Evolutionary conservation across 2,329 filamentous ascomycete genomes (phyloP), one percentile per base, ranked within the genome.

Genomic region (Aureobasidium sp.): DNA sequence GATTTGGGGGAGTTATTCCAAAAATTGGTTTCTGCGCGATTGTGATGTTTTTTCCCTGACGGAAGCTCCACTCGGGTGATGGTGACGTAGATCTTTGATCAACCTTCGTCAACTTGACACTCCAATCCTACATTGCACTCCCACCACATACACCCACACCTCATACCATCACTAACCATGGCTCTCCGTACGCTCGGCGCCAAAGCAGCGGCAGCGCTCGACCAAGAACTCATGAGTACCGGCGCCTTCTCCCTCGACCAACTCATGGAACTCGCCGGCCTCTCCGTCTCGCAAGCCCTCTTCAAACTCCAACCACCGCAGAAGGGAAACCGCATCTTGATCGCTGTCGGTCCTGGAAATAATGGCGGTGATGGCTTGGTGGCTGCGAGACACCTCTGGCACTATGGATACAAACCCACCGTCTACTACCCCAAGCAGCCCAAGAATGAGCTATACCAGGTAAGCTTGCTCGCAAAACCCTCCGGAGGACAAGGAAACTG

Each of bases 381-480:
- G 31, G 92, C 93, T 52, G 94, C 94, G 59, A 86, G 94, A 29
- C 94, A 99, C 75, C 82, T 99, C 5, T 85, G 85, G 72, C 89
- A 96, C 71, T 97, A 95, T 72, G 93, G 94, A 64, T 99, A 97
- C 76, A 83, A 84, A 27, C 92, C 93, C 3, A 88, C 85, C 9
- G 81, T 99, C 48, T 97, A 94, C 78, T 97, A 96, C 70, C 94
- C 94, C 0, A 97, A 97, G 75, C 85, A 90, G 61, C 87, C 87
- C 73, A 94, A 93, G 72, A 93, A 91, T 67, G 91, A 96, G 53
- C 81, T 97, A 3, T 97, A 96, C 71, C 84, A 90, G 78, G 89
- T 91, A 75, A 67, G 22, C 2, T 31, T 11, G 9, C 31, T 33
- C 9, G 9, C 31, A 33, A 33, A 33, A 9, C 1, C 1, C 2